Conservation (phyloP, 169 alveolate species). For the Eimeria falciformis region DNA sequence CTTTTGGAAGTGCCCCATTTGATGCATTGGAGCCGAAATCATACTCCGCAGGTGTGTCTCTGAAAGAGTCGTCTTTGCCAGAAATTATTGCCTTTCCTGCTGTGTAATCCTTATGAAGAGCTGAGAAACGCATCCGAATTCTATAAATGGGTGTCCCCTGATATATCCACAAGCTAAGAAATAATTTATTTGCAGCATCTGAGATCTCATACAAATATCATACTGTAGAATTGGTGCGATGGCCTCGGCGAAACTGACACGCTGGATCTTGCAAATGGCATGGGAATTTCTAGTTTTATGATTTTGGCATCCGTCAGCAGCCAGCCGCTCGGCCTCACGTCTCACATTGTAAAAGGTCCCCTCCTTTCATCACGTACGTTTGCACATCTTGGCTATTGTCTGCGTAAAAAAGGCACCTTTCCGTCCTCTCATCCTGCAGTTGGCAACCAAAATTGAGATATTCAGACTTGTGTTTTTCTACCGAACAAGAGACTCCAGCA, state of each 20-base stretch:
- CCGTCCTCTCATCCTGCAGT: slow-evolving; percentile 54
- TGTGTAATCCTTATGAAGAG: slow-evolving; percentile 49
- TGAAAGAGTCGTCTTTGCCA: slow-evolving; percentile 15
- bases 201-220: too few relatives aligned
- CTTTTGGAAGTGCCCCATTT: slow-evolving; percentile 5
- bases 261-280: too few relatives aligned
- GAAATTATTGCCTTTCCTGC: slow-evolving; percentile 13
- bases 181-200: too few relatives aligned
- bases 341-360: slow-evolving; percentile 54
- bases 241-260: too few relatives aligned
- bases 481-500: too few relatives aligned
- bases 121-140: background rate
- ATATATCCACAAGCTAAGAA: too few relatives aligned
- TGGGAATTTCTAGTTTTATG: too few relatives aligned
- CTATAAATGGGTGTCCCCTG: too few relatives aligned
- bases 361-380: slow-evolving; percentile 56
- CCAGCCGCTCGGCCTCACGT: background rate
- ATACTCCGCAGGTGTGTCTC: slow-evolving; percentile 53
- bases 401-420: slow-evolving; percentile 66
- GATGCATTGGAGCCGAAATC: background rate
- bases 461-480: too few relatives aligned
- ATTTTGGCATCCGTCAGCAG: background rate
- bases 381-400: slow-evolving; percentile 67
- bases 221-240: too few relatives aligned
- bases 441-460: too few relatives aligned